Conservation (phyloP, 208 protist genomes). For the Wallacemonas sp. region DNA sequence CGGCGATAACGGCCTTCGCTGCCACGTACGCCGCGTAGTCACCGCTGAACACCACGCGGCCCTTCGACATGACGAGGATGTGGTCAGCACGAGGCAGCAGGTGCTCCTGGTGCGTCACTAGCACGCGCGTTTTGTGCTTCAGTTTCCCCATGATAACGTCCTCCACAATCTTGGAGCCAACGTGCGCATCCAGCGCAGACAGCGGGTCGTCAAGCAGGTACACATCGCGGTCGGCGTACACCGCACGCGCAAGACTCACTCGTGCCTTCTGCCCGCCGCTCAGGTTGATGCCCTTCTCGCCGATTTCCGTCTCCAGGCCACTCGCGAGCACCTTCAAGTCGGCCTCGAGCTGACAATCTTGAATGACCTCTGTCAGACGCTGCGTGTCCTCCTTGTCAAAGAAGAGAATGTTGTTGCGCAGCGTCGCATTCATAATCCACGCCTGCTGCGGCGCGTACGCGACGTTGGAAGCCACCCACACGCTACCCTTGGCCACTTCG, state of each 20-base stretch:
- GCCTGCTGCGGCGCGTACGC: conserved; percentile 91
- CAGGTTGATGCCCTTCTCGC: conserved; percentile 87
- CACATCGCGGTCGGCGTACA: conserved; percentile 84
- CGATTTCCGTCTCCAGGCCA: conserved; percentile 89
- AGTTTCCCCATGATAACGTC: conserved; percentile 65
- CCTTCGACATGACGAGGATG: conserved; percentile 81
- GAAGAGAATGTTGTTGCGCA: conserved; percentile 93
- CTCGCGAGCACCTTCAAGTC: conserved; percentile 81
- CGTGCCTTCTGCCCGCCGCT: conserved; percentile 89
- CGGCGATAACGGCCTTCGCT: not conserved
- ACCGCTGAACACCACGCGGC: conserved; percentile 48
- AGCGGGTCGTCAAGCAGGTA: conserved; percentile 94
- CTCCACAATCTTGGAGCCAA: conserved; percentile 47
- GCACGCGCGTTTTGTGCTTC: conserved; percentile 75
- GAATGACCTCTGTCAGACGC: conserved; percentile 42
- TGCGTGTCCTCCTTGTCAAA: conserved; percentile 55
- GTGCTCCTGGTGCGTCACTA: conserved; percentile 96
- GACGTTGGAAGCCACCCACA: conserved; percentile 38
- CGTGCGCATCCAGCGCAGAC: conserved; percentile 90
- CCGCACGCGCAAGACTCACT: conserved; percentile 80
- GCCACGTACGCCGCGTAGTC: conserved; percentile 32
- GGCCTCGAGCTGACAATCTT: conserved; percentile 64
- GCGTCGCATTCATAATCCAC: conserved; percentile 92
- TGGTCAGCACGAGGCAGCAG: conserved; percentile 72
- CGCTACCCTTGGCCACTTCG: conserved; percentile 32